A percentile compares a stretch with the other conserved stretches of the same genome.
Conservation (phyloP, 345 rosid species). For the Rhizophora apiculata region DNA sequence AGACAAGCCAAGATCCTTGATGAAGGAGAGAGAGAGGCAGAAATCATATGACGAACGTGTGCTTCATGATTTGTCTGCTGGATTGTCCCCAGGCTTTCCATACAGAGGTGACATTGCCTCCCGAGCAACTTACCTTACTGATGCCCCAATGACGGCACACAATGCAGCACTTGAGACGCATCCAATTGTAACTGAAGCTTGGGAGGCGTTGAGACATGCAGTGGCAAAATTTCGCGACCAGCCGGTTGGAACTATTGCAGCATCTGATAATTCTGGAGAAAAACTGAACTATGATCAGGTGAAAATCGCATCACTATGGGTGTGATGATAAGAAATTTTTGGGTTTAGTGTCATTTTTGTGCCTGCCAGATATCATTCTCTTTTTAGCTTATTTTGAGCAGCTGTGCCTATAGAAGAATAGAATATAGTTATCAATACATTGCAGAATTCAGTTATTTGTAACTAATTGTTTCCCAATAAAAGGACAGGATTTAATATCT, state of each 20-base stretch:
- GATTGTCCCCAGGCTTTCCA: slow-evolving; percentile 32
- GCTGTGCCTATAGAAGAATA: no score
- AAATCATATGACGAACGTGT: slow-evolving; percentile 69
- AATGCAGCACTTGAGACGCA: slow-evolving; percentile 47
- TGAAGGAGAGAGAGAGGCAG: slow-evolving; percentile 75
- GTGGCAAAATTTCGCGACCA: slow-evolving; percentile 79
- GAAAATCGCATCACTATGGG: not conserved
- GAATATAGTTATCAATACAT: no score
- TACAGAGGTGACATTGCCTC: slow-evolving; percentile 26
- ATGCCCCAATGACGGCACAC: slow-evolving; percentile 55
- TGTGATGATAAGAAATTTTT: not conserved
- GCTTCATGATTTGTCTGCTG: slow-evolving; percentile 43
- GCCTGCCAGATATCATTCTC: no score
- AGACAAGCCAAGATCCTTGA: slow-evolving; percentile 70
- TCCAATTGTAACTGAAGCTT: slow-evolving; percentile 74
- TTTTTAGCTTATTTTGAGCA: no score
- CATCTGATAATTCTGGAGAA: slow-evolving; percentile 72
- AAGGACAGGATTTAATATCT: no score
- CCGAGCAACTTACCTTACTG: slow-evolving; percentile 36
- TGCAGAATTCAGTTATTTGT: no score
- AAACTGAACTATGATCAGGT: slow-evolving; percentile 97
- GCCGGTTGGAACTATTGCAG: slow-evolving; percentile 93
- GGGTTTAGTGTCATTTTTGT: not conserved
- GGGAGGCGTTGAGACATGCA: slow-evolving; percentile 73
- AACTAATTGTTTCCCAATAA: no score